Evolutionary conservation across 202 grass and related monocot species (phyloP), one percentile per base, ranked within the genome.

Genomic region (Brachypodium distachyon): DNA sequence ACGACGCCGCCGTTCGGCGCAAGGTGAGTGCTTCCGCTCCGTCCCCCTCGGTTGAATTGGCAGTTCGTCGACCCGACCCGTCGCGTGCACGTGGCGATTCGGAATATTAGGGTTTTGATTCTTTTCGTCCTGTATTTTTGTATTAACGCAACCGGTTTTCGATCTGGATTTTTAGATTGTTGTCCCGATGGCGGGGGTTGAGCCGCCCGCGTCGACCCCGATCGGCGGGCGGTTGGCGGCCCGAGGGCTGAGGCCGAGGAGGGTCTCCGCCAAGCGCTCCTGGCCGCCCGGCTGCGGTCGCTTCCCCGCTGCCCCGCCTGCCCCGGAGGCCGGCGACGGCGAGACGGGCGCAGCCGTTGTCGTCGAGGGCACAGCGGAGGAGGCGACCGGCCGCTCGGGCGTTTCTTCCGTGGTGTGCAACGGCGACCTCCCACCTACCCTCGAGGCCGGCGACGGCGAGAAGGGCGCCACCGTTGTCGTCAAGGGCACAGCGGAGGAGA

Each of bases 261-360:
- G 28, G 46, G 52, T 76, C 79, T 83, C 75, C 52, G 82, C 85
- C 32, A 85, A 32, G 51, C 75, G 82, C 70, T 82, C 72, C 7
- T 87, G 82, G 86, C 85, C 80, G 27, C 67, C 48, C 21, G 79
- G 73, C 34, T 86, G 79, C 43, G 85, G 85, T 67, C 85, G 79
- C 11, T 81, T 78, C 57, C 61, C 64, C 3, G n/a, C 70, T 41
- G 63, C 87, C 7, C 23, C 52, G 22, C 56, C 41, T 0, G 19
- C 44, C 6, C 44, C 40, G 4, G 32, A 36, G 32, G 52, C 64
- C 7, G 36, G 64, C 28, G 52, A 51, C 49, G 73, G 59, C 12
- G 42, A n/a, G 43, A 47, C 52, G 5, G 34, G 34, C 14, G 64
- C 41, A 39, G 42, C 36, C n/a, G 25, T 3, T 19, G 39, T 22